Percentiles rank a stretch among this genome's conserved stretches.
phyloP scores from a whole-genome alignment of 257 asterid genomes.

The Ligustrum vulgare region DNA sequence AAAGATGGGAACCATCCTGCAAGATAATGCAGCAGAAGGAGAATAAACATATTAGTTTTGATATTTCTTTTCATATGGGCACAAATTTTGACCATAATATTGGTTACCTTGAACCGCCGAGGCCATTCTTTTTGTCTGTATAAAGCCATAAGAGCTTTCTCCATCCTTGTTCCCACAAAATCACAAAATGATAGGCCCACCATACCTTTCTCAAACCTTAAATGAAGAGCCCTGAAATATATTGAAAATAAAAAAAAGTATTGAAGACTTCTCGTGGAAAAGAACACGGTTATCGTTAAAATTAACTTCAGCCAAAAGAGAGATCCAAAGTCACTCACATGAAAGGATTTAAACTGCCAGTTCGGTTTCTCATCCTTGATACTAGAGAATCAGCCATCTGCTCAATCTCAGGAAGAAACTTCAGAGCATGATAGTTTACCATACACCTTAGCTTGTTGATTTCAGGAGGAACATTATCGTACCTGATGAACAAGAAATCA shows the following conservation, averaged over 20 bases:
- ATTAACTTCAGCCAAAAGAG: conserved; percentile 15
- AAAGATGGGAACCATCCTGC: conserved; percentile 98
- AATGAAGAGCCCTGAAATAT: conserved; percentile 91
- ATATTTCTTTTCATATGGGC: conserved; percentile 1
- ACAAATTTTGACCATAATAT: conserved; percentile 9
- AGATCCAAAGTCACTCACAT: conserved; percentile 53
- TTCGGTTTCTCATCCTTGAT: conserved; percentile 96
- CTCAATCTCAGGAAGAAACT: conserved; percentile 93
- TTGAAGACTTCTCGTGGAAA: conserved; percentile 16
- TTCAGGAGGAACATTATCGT: conserved; percentile 96
- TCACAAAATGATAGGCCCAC: conserved; percentile 99
- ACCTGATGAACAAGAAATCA: conserved; percentile 47
- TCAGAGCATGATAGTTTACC: conserved; percentile 96
- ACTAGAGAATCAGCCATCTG: conserved; percentile 92
- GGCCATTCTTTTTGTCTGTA: conserved; percentile 99
- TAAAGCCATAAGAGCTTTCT: conserved; percentile 89
- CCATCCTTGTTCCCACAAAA: conserved; percentile 88
- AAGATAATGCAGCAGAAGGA: conserved; percentile 21
- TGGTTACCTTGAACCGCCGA: conserved; percentile 83
- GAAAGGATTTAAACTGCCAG: conserved; percentile 87
- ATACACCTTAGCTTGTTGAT: conserved; percentile 96
- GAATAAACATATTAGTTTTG: conserved; percentile 5
- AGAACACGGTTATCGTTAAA: neutral
- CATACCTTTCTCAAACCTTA: conserved; percentile 99
- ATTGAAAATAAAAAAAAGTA: neutral